Conservation (phyloP, 768 basidiomycete genomes). For the Boletus tomentosulus region DNA sequence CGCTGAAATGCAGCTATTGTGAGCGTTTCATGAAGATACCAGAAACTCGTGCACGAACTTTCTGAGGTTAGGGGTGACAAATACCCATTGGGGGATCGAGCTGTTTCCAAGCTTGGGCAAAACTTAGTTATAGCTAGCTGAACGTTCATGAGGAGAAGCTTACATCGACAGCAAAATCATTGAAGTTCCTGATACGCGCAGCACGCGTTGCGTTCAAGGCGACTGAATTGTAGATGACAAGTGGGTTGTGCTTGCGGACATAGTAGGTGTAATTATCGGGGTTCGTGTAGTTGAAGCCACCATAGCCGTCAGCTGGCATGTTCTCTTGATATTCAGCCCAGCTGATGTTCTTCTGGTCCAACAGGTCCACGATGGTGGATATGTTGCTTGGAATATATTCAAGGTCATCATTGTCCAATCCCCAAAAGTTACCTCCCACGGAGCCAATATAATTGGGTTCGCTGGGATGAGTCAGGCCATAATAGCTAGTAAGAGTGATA, state of each 20-base stretch:
- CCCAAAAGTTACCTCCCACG: constrained; percentile 51
- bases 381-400: constrained; percentile 39
- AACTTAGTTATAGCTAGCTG: neutral
- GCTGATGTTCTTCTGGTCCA: constrained; percentile 52
- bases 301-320: constrained; percentile 47
- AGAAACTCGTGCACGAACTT: constrained; percentile 11
- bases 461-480: constrained; percentile 50
- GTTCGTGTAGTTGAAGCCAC: constrained; percentile 34
- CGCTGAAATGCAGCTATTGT: constrained; percentile 32
- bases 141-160: neutral
- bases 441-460: constrained; percentile 55
- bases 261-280: constrained; percentile 42
- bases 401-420: constrained; percentile 41
- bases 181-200: constrained; percentile 51
- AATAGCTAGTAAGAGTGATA: constrained; percentile 44
- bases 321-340: constrained; percentile 62
- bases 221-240: constrained; percentile 49
- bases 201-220: constrained; percentile 38
- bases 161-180: constrained; percentile 55
- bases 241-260: constrained; percentile 51
- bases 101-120: constrained; percentile 32
- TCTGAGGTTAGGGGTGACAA: constrained; percentile 55
- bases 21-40: neutral
- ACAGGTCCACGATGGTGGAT: constrained; percentile 55
- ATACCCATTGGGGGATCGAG: constrained; percentile 53